Percentiles rank a stretch among this genome's conserved stretches.
These are phyloP conservation scores for Zasmidium cellare DNA, from an alignment of 2,329 filamentous ascomycete genomes.

Conservation along the genomic window DNA sequence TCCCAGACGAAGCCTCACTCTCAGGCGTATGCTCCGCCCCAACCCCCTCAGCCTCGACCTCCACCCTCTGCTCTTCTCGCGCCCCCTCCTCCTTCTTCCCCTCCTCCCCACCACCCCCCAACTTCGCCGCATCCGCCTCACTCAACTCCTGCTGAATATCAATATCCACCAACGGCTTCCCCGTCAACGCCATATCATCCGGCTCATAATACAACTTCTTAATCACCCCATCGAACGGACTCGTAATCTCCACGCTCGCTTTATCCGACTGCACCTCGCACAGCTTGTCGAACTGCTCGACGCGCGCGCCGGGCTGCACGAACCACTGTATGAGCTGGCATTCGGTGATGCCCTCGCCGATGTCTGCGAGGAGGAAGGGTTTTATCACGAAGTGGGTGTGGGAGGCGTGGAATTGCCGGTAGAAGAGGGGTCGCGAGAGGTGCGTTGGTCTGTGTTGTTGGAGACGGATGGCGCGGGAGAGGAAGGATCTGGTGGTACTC, in stretches of 20 bases:
- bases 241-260: slow-evolving; percentile 78
- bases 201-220: slow-evolving; percentile 95
- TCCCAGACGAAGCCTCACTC: not conserved
- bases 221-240: slow-evolving; percentile 89
- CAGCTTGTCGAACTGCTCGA: slow-evolving; percentile 96
- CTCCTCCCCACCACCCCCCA: slow-evolving; percentile 32
- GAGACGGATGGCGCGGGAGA: slow-evolving; percentile 7
- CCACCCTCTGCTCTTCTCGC: slow-evolving; percentile 16
- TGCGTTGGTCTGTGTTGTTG: slow-evolving; percentile 10
- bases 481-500: not conserved
- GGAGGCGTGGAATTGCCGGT: slow-evolving; percentile 31
- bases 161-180: slow-evolving; percentile 88
- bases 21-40: slow-evolving; percentile 13
- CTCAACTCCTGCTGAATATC: slow-evolving; percentile 80
- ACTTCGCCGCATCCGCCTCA: slow-evolving; percentile 55
- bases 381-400: slow-evolving; percentile 57
- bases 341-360: slow-evolving; percentile 94
- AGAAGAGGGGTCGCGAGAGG: slow-evolving; percentile 20
- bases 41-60: slow-evolving; percentile 18
- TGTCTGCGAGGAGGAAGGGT: slow-evolving; percentile 79
- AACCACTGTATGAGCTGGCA: slow-evolving; percentile 99
- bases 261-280: slow-evolving; percentile 99
- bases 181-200: slow-evolving; percentile 94
- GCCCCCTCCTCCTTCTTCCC: slow-evolving; percentile 17
- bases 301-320: slow-evolving; percentile 88